These are phyloP conservation scores for Favolaschia claudopus DNA, from an alignment of 768 basidiomycete genomes.

Conservation along the genomic window DNA sequence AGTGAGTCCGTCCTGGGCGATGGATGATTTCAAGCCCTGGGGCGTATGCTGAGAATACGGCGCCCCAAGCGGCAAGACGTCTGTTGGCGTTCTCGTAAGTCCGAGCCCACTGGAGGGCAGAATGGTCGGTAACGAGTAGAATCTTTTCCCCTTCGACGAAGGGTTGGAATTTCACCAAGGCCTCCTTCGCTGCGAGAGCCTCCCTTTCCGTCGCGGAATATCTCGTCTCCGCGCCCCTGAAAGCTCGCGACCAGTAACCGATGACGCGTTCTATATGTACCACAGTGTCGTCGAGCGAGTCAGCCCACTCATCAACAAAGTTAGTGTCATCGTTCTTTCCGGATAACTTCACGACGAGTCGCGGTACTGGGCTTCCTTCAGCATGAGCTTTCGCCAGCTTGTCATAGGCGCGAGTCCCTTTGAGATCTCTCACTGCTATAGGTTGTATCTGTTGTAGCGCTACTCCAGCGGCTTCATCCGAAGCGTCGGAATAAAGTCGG, in stretches of 20 bases:
- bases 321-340: too few species aligned
- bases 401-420: conserved; percentile 12
- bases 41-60: conserved; percentile 27
- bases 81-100: conserved; percentile 17
- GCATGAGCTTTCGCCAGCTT: conserved; percentile 14
- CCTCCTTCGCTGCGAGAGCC: conserved; percentile 36
- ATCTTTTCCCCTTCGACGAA: conserved; percentile 39
- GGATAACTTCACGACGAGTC: too few species aligned
- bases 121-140: conserved; percentile 17
- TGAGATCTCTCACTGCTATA: conserved; percentile 10
- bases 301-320: too few species aligned
- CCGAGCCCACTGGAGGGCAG: conserved; percentile 10
- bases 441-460: conserved; percentile 26
- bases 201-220: conserved; percentile 39
- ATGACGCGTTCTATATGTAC: conserved; percentile 26
- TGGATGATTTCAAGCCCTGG: conserved; percentile 8
- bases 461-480: conserved; percentile 5
- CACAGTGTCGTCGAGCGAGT: not conserved
- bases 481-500: conserved; percentile 36
- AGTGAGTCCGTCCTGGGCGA: not conserved
- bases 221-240: conserved; percentile 32
- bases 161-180: conserved; percentile 35
- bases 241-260: conserved; percentile 26
- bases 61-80: conserved; percentile 32
- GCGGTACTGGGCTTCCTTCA: not conserved